Base-by-base conservation (phyloP, 306 rosid species). In the Herpetospermum pedunculosum region DNA sequence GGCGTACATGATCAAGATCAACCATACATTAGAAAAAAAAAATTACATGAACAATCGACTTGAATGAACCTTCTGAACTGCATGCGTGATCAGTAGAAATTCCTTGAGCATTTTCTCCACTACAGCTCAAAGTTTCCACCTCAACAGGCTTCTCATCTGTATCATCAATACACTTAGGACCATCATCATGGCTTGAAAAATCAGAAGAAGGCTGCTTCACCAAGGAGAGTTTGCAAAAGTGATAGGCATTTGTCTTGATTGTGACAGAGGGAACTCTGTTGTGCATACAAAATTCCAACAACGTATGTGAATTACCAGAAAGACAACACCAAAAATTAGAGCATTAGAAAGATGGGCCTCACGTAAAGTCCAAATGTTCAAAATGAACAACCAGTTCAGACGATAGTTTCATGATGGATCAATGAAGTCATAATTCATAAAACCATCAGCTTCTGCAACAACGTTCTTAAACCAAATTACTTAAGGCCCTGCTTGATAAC, bases 141-240 rank as follows among this genome's bases (percentile, higher is more conserved):
- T 76, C 73, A 46, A 73, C 10, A 79, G 78, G 80, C 38, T 44
- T 71, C 60, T 75, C 72, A 41, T 82, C 82, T 59, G 55, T 75
- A 69, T 79, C 82, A 21, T 60, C 74, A 62, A 35, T 69, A 76
- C 28, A 34, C 48, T 38, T 71, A 16, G 55, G 70, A 35, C 53
- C 65, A 15, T 74, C 72, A 67, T 64, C 82, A 58, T 77, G 78
- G 14, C 65, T 75, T 26, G 84, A 76, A 75, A 71, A 40, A 60
- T 76, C 72, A 72, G 59, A 74, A 71, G 58, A 73, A 38, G 82
- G 86, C 73, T 62, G 85, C 85, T 89, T 89, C 77, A 84, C 87
- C 44, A 84, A 60, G 40, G 95, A 94, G 81, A 91, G 91, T 84
- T 94, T 91, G 82, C 98, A 94, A 80, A 91, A 91, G 84, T 94